Evolutionary conservation across 2,329 filamentous ascomycete species (phyloP).

Genomic region (Alternaria triticimaculans): DNA sequence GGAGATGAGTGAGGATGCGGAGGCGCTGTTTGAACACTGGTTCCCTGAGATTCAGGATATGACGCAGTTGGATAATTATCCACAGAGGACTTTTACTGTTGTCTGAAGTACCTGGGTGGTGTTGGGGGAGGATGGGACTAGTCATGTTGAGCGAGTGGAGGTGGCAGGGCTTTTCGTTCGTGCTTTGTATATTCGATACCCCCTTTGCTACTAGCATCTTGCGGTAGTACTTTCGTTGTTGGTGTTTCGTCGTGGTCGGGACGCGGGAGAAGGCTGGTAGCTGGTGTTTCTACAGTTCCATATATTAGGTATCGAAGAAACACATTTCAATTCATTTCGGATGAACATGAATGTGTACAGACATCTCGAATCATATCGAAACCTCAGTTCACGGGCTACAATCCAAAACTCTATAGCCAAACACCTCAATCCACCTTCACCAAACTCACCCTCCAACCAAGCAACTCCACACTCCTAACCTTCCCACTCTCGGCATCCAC

Average conservation of each 20-base stretch:
- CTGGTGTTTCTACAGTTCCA: neutral
- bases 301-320: neutral
- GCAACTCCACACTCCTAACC: constrained; percentile 17
- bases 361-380: neutral
- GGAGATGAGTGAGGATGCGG: constrained; percentile 45
- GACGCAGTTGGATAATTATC: constrained; percentile 42
- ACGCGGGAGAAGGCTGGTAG: neutral
- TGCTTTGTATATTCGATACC: constrained; percentile 1
- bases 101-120: constrained; percentile 19
- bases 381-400: neutral
- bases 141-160: neutral
- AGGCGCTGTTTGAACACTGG: constrained; percentile 44
- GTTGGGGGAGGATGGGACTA: neutral
- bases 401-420: neutral
- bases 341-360: neutral
- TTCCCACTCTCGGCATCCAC: constrained; percentile 2
- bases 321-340: neutral
- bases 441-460: constrained; percentile 22
- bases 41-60: constrained; percentile 47
- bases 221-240: neutral
- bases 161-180: neutral
- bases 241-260: neutral
- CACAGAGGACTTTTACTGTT: constrained; percentile 38
- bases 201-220: neutral
- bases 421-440: constrained; percentile 6